A percentile compares a stretch with the other conserved stretches of the same genome.
These are phyloP conservation scores for Kwoniella newhampshirensis DNA, from an alignment of 768 basidiomycete species.

Conservation along the genomic window DNA sequence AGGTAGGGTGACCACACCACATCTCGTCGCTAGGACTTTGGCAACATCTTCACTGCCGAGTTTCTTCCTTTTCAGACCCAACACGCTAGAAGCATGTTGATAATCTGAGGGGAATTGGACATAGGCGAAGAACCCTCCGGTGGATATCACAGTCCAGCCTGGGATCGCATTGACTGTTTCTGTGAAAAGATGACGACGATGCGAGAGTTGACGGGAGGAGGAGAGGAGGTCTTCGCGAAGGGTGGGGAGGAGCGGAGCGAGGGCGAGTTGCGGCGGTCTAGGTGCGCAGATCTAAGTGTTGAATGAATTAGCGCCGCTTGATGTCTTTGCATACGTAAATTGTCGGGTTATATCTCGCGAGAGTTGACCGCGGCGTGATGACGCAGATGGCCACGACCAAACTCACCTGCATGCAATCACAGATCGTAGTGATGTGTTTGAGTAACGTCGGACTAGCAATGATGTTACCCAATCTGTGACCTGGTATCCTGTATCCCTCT, in stretches of 20 bases:
- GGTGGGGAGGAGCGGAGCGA: slow-evolving; percentile 60
- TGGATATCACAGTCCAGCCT: slow-evolving; percentile 65
- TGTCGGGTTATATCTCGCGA: neutral
- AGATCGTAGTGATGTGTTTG: slow-evolving; percentile 60
- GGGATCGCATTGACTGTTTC: slow-evolving; percentile 56
- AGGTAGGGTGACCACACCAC: slow-evolving; percentile 69
- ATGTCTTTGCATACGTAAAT: neutral
- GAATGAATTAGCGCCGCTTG: slow-evolving; percentile 1
- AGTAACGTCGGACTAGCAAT: slow-evolving; percentile 64
- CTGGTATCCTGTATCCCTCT: slow-evolving; percentile 59
- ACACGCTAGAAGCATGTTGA: slow-evolving; percentile 2
- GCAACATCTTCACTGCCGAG: slow-evolving; percentile 61
- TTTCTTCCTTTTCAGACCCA: slow-evolving; percentile 28
- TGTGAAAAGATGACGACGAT: slow-evolving; percentile 64
- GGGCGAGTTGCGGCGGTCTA: slow-evolving; percentile 68
- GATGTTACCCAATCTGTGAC: slow-evolving; percentile 74
- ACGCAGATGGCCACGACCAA: neutral
- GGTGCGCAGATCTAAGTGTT: slow-evolving; percentile 66
- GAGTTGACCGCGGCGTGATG: no score
- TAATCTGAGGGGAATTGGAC: slow-evolving; percentile 56
- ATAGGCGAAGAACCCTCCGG: slow-evolving; percentile 77
- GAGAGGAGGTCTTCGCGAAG: slow-evolving; percentile 61
- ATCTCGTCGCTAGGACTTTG: slow-evolving; percentile 61
- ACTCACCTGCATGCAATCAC: slow-evolving; percentile 70
- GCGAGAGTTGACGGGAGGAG: slow-evolving; percentile 59